Base-by-base conservation (phyloP, 495 filamentous ascomycete species). In the Talaromyces trachyspermus region DNA sequence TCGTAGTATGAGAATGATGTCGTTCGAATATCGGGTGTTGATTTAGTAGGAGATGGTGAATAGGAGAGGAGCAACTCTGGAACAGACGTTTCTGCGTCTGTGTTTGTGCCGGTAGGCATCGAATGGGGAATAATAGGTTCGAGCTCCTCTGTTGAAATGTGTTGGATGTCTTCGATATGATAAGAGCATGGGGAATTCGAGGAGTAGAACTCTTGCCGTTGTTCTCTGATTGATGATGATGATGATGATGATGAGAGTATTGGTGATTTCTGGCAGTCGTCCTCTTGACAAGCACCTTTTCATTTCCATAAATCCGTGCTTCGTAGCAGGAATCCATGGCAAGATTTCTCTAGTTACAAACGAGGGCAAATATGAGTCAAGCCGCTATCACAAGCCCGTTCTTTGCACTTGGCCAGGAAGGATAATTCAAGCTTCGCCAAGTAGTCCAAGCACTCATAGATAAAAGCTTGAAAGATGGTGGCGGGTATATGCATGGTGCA, bases 361-460 rank as follows among this genome's bases (percentile, higher is more conserved):
- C n/a, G n/a, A n/a, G n/a, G n/a, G n/a, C n/a, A n/a, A n/a, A n/a
- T n/a, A n/a, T n/a, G n/a, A n/a, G n/a, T n/a, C n/a, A n/a, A n/a
- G n/a, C n/a, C n/a, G n/a, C n/a, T n/a, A n/a, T n/a, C n/a, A n/a
- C n/a, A n/a, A n/a, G n/a, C n/a, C n/a, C n/a, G n/a, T n/a, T n/a
- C n/a, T n/a, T n/a, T 38, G 15, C n/a, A 12, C 35, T 11, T 19
- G 9, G 7, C 33, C 4, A 12, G 18, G 5, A 44, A 11, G 15
- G 26, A 30, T 4, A 18, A 44, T 27, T 26, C 20, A 46, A 46
- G 44, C 44, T 46, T 46, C 44, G 44, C 29, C 32, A 46, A 46
- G 44, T 37, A 30, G 18, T 22, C n/a, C 9, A 15, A 30, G 12
- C n/a, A 43, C 15, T 15, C 15, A 14, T 43, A 15, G 41, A 17